These are phyloP conservation scores for Taphrina deformans DNA, from an alignment of 1,139 yeast genomes.

Conservation along the genomic window DNA sequence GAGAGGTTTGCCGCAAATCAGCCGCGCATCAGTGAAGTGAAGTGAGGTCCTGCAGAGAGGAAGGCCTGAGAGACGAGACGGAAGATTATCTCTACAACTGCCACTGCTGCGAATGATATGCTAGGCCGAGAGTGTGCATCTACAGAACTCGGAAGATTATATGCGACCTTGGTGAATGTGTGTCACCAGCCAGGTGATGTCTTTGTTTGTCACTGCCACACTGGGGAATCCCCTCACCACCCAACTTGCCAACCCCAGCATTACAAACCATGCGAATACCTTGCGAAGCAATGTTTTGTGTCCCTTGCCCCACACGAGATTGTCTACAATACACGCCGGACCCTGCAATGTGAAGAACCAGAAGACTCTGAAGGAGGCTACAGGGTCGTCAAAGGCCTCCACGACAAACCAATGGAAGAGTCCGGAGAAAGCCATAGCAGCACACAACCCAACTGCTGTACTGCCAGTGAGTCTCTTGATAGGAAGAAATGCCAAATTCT, in stretches of 20 bases:
- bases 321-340: conserved; percentile 24
- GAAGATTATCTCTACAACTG: too few relatives aligned
- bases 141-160: not conserved
- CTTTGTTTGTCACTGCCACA: conserved; percentile 18
- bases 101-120: too few relatives aligned
- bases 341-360: conserved; percentile 28
- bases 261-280: conserved; percentile 24
- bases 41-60: too few relatives aligned
- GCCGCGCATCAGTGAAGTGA: not conserved
- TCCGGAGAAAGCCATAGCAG: conserved; percentile 27
- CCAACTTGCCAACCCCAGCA: conserved; percentile 30
- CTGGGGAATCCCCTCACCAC: conserved; percentile 28
- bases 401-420: conserved; percentile 29
- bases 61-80: too few relatives aligned
- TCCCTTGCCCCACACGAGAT: conserved; percentile 6
- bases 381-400: conserved; percentile 6
- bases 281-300: conserved; percentile 11
- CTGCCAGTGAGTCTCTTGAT: conserved; percentile 13
- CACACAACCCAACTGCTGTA: conserved; percentile 16
- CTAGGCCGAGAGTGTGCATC: too few relatives aligned
- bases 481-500: conserved; percentile 21
- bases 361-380: conserved; percentile 8
- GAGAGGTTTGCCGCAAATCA: not conserved
- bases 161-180: conserved; percentile 5
- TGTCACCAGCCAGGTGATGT: conserved; percentile 17